Conservation (phyloP, 1,284 basidiomycete genomes). For the Papiliotrema fonsecae region DNA sequence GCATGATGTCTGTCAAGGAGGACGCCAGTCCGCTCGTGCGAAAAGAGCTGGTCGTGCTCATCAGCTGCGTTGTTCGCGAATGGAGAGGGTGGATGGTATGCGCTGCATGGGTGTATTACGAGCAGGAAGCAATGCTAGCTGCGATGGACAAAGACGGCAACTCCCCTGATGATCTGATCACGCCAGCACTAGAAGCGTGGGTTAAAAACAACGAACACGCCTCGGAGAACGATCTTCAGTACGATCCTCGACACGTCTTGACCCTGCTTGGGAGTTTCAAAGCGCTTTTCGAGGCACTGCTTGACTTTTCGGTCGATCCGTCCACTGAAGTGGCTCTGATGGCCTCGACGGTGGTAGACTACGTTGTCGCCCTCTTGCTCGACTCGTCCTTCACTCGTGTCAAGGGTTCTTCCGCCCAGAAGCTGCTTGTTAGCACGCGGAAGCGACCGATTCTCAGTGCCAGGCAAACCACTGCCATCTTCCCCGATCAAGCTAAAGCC, state of each 20-base stretch:
- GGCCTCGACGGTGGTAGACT: conserved; percentile 88
- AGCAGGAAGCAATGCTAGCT: conserved; percentile 54
- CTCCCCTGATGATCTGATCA: conserved; percentile 50
- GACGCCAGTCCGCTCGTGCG: conserved; percentile 95
- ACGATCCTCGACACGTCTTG: too few species aligned
- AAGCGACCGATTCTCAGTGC: conserved; percentile 1
- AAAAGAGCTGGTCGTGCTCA: conserved; percentile 86
- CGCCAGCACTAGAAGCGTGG: conserved; percentile 72
- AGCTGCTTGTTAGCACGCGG: conserved; percentile 27
- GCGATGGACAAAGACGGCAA: neutral
- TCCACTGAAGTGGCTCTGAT: conserved; percentile 87
- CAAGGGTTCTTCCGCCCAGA: conserved; percentile 59
- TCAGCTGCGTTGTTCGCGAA: conserved; percentile 89
- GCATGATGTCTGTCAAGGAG: conserved; percentile 68
- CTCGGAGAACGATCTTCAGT: conserved; percentile 62
- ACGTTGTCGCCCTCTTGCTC: conserved; percentile 80
- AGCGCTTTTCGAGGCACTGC: conserved; percentile 81
- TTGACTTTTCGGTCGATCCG: conserved; percentile 89
- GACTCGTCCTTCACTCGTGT: conserved; percentile 79
- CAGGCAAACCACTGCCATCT: conserved; percentile 8
- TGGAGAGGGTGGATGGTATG: conserved; percentile 95
- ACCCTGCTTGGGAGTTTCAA: conserved; percentile 84
- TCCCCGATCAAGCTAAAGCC: neutral
- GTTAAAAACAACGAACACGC: conserved; percentile 52
- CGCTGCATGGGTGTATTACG: conserved; percentile 93